These are phyloP conservation scores for Wakefieldia striispora DNA, from an alignment of 768 basidiomycete genomes.

Conservation along the genomic window DNA sequence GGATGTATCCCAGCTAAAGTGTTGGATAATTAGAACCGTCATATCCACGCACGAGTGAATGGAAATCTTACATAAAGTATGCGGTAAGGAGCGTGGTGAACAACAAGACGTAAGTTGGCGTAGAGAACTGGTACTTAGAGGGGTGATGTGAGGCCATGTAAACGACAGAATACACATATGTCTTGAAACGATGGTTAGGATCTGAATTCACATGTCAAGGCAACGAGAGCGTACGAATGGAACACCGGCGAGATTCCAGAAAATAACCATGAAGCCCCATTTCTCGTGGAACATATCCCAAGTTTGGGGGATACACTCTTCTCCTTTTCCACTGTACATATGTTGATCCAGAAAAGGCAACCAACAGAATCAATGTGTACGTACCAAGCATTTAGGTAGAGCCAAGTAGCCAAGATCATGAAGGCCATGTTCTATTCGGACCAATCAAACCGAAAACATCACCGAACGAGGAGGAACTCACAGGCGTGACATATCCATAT, in stretches of 20 bases:
- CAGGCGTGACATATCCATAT: constrained; percentile 88
- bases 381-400: constrained; percentile 96
- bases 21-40: background rate
- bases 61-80: constrained; percentile 70
- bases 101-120: constrained; percentile 66
- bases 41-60: background rate
- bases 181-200: constrained; percentile 41
- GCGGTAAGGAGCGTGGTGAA: constrained; percentile 76
- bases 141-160: constrained; percentile 98
- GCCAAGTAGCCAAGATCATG: constrained; percentile 91
- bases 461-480: constrained; percentile 36
- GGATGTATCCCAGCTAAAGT: constrained; percentile 79
- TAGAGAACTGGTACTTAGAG: constrained; percentile 82
- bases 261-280: constrained; percentile 98
- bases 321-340: constrained; percentile 72
- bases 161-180: constrained; percentile 95
- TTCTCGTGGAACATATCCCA: constrained; percentile 99
- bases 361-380: constrained; percentile 10
- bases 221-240: constrained; percentile 65
- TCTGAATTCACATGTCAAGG: background rate
- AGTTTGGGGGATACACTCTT: constrained; percentile 93
- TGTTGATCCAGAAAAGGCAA: constrained; percentile 1
- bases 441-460: background rate
- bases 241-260: constrained; percentile 95
- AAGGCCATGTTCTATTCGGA: constrained; percentile 83